A percentile compares a stretch with the other conserved stretches of the same genome.
Evolutionary conservation across 2,329 filamentous ascomycete species (phyloP).

Genomic region (Albophoma yamanashiensis): DNA sequence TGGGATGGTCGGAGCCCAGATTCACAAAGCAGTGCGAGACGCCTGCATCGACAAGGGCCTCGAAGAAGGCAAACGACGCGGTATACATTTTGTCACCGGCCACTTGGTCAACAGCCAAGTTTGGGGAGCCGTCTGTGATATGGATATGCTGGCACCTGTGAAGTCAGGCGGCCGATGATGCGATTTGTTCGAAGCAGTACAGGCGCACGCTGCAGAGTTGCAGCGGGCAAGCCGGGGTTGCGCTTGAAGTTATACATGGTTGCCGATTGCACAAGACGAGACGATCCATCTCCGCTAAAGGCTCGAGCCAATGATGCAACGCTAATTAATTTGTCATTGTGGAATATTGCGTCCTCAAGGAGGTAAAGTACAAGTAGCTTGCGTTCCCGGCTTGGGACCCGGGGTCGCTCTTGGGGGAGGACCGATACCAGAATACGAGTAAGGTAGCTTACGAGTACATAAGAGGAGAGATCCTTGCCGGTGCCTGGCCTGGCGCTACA

Average conservation of each 20-base stretch:
- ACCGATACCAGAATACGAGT: background rate
- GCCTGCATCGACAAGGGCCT: slow-evolving; percentile 65
- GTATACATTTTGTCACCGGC: slow-evolving; percentile 44
- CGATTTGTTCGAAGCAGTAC: background rate
- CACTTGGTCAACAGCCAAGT: background rate
- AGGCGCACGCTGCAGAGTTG: background rate
- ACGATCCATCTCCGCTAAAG: background rate
- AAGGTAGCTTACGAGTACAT: too few species aligned
- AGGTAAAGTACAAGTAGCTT: background rate
- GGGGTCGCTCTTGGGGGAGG: background rate
- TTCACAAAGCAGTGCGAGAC: slow-evolving; percentile 52
- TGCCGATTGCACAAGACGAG: background rate
- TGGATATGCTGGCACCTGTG: background rate
- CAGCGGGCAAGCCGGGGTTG: background rate
- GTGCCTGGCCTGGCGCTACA: too few species aligned
- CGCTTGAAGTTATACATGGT: background rate
- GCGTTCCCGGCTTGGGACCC: background rate
- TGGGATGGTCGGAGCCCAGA: slow-evolving; percentile 60
- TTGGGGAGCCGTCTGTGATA: background rate
- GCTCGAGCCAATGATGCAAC: background rate
- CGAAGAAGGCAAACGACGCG: slow-evolving; percentile 71
- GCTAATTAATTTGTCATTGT: background rate
- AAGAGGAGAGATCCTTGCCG: too few species aligned
- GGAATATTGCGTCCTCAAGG: background rate
- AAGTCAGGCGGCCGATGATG: background rate